A percentile compares a stretch with the other conserved stretches of the same genome.
phyloP scores from a whole-genome alignment of 768 basidiomycete species.

The Imleria badia region DNA sequence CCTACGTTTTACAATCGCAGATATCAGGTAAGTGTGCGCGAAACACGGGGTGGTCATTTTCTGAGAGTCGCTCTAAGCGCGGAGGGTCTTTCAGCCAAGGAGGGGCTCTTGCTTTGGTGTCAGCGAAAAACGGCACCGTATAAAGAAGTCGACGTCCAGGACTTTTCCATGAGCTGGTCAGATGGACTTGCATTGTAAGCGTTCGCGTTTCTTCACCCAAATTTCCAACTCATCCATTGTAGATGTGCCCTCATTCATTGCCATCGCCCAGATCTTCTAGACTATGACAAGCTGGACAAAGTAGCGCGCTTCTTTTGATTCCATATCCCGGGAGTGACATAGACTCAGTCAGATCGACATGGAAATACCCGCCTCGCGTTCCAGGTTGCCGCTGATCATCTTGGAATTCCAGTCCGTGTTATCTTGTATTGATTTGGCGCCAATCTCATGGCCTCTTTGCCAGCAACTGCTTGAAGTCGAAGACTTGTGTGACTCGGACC shows the following conservation, averaged over 20 bases:
- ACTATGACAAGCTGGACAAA: constrained; percentile 87
- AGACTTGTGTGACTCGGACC: constrained; percentile 84
- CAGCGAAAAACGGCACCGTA: constrained; percentile 94
- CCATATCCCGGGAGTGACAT: constrained; percentile 7
- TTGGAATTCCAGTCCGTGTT: constrained; percentile 81
- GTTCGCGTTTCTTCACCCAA: background rate
- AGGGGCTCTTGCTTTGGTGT: constrained; percentile 96
- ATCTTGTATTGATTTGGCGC: background rate
- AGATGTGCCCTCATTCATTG: constrained; percentile 98
- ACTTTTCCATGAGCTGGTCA: constrained; percentile 91
- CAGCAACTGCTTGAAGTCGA: constrained; percentile 96
- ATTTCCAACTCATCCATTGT: constrained; percentile 9
- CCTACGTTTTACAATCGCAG: constrained; percentile 95
- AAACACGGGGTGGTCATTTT: background rate
- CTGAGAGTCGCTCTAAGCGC: constrained; percentile 53
- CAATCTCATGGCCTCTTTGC: constrained; percentile 1
- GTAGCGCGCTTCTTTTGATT: constrained; percentile 33
- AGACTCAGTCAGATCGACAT: constrained; percentile 64
- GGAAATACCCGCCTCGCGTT: constrained; percentile 89
- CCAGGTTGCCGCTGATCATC: constrained; percentile 78
- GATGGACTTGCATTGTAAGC: constrained; percentile 93
- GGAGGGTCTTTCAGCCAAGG: constrained; percentile 98
- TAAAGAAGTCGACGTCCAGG: constrained; percentile 88
- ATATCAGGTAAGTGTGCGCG: constrained; percentile 74
- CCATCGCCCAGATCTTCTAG: constrained; percentile 92